These are phyloP conservation scores for Entomortierella parvispora DNA, from an alignment of 192 early-diverging fungal genomes.

Conservation along the genomic window DNA sequence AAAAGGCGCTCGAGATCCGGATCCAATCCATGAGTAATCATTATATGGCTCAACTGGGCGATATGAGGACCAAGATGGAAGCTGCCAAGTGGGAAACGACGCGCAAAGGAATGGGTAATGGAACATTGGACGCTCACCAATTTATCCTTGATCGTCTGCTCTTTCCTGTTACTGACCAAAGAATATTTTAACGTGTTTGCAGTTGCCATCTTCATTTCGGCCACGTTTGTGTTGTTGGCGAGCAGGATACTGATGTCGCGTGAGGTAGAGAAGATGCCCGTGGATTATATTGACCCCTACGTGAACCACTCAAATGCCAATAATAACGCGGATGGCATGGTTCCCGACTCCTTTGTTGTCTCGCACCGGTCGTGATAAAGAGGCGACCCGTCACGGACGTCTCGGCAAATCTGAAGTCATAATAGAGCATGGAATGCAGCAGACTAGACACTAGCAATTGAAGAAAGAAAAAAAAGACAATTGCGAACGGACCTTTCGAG, in stretches of 20 bases:
- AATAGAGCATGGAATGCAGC: background rate
- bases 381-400: too few species aligned
- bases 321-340: conserved; percentile 40
- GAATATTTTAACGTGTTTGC: background rate
- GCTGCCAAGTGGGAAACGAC: conserved; percentile 89
- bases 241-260: conserved; percentile 48
- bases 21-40: conserved; percentile 90
- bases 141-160: background rate
- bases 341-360: conserved; percentile 48
- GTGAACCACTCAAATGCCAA: conserved; percentile 45
- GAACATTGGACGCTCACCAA: background rate
- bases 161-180: background rate
- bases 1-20: conserved; percentile 79
- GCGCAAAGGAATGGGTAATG: conserved; percentile 73
- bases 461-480: too few species aligned
- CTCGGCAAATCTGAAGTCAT: too few species aligned
- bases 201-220: conserved; percentile 48
- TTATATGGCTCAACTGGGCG: conserved; percentile 82
- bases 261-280: conserved; percentile 36
- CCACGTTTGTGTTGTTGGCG: conserved; percentile 36
- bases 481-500: conserved; percentile 12
- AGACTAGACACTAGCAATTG: background rate
- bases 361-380: conserved; percentile 38
- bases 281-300: conserved; percentile 50
- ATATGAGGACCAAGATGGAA: conserved; percentile 89